Percentiles rank a stretch among this genome's conserved stretches.
phyloP scores from a whole-genome alignment of 2,329 filamentous ascomycete genomes.

The Aspergillus carbonarius region DNA sequence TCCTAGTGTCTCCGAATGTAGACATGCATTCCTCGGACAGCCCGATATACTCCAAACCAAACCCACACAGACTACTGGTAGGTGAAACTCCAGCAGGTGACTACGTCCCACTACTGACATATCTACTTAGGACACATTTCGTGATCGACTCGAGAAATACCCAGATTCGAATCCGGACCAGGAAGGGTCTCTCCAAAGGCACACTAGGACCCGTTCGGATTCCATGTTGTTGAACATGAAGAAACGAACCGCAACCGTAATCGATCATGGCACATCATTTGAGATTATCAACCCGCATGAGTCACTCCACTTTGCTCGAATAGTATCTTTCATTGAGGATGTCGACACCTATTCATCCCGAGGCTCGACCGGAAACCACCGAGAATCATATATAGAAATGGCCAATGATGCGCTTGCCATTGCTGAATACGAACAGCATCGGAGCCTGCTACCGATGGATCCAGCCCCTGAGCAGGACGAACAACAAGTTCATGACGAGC shows the following conservation, averaged over 20 bases:
- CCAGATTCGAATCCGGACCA: slow-evolving; percentile 20
- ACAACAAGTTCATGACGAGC: slow-evolving; percentile 20
- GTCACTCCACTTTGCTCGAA: slow-evolving; percentile 35
- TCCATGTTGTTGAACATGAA: slow-evolving; percentile 28
- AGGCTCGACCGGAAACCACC: slow-evolving; percentile 19
- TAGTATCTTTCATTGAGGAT: slow-evolving; percentile 38
- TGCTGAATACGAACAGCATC: slow-evolving; percentile 15
- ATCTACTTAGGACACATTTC: slow-evolving; percentile 31
- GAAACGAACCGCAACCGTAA: slow-evolving; percentile 28
- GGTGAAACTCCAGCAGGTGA: background rate
- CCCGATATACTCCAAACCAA: slow-evolving; percentile 4
- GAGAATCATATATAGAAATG: slow-evolving; percentile 23
- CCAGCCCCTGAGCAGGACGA: slow-evolving; percentile 9
- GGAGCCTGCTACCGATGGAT: background rate
- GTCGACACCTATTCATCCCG: slow-evolving; percentile 26
- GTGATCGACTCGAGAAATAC: slow-evolving; percentile 27
- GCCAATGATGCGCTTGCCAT: slow-evolving; percentile 12
- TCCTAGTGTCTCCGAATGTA: slow-evolving; percentile 12
- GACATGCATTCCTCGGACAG: slow-evolving; percentile 8
- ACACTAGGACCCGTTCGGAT: slow-evolving; percentile 25
- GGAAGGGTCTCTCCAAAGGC: slow-evolving; percentile 19
- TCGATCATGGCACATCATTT: slow-evolving; percentile 36
- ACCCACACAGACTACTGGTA: slow-evolving; percentile 20
- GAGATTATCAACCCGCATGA: slow-evolving; percentile 41
- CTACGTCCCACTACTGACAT: background rate